These are phyloP conservation scores for Hericium coralloides DNA, from an alignment of 768 basidiomycete genomes.

Conservation along the genomic window DNA sequence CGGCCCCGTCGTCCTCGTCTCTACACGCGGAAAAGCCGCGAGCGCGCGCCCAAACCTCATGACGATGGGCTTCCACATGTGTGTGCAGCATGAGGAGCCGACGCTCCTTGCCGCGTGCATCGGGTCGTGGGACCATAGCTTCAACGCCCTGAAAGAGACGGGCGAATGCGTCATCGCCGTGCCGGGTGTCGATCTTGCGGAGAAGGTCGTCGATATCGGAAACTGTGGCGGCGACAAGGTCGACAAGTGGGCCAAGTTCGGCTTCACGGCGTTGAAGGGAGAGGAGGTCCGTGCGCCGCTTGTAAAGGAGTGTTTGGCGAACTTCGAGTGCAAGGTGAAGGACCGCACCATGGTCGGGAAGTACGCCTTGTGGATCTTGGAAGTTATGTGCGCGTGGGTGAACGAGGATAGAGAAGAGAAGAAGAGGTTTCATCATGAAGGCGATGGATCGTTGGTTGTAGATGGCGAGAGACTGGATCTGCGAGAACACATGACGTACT, in stretches of 20 bases:
- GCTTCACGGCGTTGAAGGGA: not conserved
- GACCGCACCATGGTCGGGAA: not conserved
- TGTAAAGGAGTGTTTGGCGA: not conserved
- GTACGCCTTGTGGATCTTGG: not conserved
- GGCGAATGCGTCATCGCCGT: not conserved
- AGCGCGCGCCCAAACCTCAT: not conserved
- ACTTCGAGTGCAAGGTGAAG: not conserved
- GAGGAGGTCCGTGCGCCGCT: not conserved
- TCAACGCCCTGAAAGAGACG: not conserved
- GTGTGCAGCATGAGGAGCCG: not conserved
- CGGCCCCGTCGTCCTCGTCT: not conserved
- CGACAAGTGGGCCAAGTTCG: not conserved
- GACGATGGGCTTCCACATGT: not conserved
- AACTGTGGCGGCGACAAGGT: not conserved
- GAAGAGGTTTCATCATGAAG: not conserved
- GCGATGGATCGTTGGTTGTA: not conserved
- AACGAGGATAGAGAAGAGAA: not conserved
- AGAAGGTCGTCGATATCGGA: not conserved
- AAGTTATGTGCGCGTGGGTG: not conserved
- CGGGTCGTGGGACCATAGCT: not conserved
- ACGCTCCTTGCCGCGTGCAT: not conserved
- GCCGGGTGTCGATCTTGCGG: not conserved
- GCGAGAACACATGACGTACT: not conserved
- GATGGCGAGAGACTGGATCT: not conserved
- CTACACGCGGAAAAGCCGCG: not conserved